Evolutionary conservation across 2,329 filamentous ascomycete species (phyloP), one percentile per base, ranked within the genome.

Genomic region (Coniochaeta sp.): DNA sequence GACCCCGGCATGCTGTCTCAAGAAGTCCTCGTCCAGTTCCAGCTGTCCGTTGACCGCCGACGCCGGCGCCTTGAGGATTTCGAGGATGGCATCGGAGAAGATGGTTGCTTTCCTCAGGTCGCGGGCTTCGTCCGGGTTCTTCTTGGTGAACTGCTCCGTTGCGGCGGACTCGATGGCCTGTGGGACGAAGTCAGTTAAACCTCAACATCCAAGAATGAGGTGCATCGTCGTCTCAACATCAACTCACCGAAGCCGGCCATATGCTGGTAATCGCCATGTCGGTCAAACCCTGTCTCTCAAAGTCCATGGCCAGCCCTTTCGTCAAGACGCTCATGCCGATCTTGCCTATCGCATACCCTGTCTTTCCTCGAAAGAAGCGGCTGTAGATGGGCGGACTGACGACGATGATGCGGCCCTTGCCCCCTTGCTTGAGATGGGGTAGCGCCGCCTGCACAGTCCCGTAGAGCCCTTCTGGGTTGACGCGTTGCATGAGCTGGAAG

Each of bases 361-460:
- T 88, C 76, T 95, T 95, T 10, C 89, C 90, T 20, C 87, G 72
- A 66, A 94, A 91, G 68, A 95, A 95, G 27, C 90, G 77, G 56
- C 82, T 87, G 67, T 95, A 95, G 52, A 95, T 91, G 1, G 89
- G 89, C 22, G 90, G 90, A 61, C 83, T 87, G 51, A 95, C 86
- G 51, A 94, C 86, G 45, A 95, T 72, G 55, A 95, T 81, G 24
- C 89, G 70, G 0, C 83, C 87, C 26, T 71, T 75, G 69, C 74
- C 77, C 72, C 74, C 47, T 40, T 51, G 33, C 64, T 68, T 73
- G 54, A 92, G 83, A 54, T 85, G 74, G 2, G 89, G 88, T 18
- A 94, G 73, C 2, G 76, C 70, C 5, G 83, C 83, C 60, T 91
- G 86, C 6, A 94, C 63, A 3, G 78, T 76, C 16, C 78, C 85